Base-by-base conservation (phyloP, 345 rosid species). In the Corymbia maculata region DNA sequence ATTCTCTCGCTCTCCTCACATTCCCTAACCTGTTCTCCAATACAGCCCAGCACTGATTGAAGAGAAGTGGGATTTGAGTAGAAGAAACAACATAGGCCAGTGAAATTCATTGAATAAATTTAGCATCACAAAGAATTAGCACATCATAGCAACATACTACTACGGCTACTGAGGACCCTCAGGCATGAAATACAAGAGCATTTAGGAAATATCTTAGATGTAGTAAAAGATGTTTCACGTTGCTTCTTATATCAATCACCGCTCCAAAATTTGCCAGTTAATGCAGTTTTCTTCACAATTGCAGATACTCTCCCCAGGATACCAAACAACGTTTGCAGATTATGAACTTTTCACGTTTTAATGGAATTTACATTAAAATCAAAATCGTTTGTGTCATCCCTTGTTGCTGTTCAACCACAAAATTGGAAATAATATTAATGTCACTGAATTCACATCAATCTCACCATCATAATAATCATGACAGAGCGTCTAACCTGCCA, bases 11-110 rank as follows among this genome's bases (percentile, higher is more conserved):
- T 89, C 91, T 95, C 91, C 98, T 90, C 88, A 94, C 91, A 90
- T 98, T 96, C 85, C 99, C 98, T 93, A 95, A 61, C 92, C 90
- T 96, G 86, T 93, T 94, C 93, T 97, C 99, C 93, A 98, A 79
- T 86, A 98, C 98, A 89, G 98, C 99, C 99, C 99, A 98, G 87
- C 99, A 98, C 99, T 98, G 97, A 91, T 88, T 55, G 89, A 91
- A 86, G 57, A 88, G 85, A 85, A 88, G 44, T 82, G 51, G 50
- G 49, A 8, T 16, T 57, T 52, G 8, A 87, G 45, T 51, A 51
- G 49, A 49, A 75, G 14, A 75, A 42, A 42, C 84, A 21, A 75
- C 8, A 75, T 10, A 75, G 13, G 49, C 84, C 84, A 75, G 14
- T 24, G 7, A 75, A 42, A 49, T 42, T 36, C 84, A 75, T 22